Percentiles rank a stretch among this genome's conserved stretches.
Conservation (phyloP, 208 protist genomes). For the Herpetomonas tarakana region DNA sequence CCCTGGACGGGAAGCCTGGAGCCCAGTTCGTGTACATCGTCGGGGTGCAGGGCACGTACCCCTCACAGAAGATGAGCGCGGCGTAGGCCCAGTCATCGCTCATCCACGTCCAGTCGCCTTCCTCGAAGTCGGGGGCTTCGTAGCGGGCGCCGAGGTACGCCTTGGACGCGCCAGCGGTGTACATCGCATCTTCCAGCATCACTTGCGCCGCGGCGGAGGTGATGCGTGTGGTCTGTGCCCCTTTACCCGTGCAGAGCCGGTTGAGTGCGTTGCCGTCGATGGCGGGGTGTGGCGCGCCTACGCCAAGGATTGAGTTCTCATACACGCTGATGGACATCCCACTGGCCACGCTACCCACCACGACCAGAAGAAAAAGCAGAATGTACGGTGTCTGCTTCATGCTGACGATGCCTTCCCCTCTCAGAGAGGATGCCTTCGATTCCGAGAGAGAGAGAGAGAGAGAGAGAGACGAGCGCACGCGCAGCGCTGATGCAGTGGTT, state of each 20-base stretch:
- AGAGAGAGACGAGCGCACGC: no score
- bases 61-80: background rate
- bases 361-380: background rate
- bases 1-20: background rate
- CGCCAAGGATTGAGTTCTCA: background rate
- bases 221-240: background rate
- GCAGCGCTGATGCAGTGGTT: no score
- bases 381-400: background rate
- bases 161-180: background rate
- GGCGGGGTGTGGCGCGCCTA: background rate
- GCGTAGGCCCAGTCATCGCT: background rate
- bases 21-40: constrained; percentile 1
- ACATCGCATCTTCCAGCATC: background rate
- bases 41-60: background rate
- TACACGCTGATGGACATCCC: background rate
- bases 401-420: no score
- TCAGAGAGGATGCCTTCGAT: no score
- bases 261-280: background rate
- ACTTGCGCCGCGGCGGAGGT: background rate
- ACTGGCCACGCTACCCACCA: no score
- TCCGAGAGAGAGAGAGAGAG: no score
- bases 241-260: background rate
- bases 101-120: background rate
- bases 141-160: constrained; percentile 1
- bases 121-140: background rate